A percentile compares a stretch with the other conserved stretches of the same genome.
Conservation (phyloP, 371 early-diverging fungal genomes). For the Apophysomyces trapeziformis region DNA sequence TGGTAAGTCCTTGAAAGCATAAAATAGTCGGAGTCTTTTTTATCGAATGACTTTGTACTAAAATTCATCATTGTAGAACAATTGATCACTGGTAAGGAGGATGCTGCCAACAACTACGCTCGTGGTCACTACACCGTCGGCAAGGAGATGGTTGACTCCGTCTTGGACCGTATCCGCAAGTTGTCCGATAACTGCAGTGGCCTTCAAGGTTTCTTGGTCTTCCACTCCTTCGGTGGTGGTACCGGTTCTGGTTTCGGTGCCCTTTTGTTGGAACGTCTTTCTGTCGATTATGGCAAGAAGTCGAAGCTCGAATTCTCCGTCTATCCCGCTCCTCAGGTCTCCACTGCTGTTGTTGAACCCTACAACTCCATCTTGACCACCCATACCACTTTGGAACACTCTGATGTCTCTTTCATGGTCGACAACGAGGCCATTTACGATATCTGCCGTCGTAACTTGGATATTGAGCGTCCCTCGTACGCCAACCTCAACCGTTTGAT, state of each 20-base stretch:
- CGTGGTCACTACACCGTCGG: constrained; percentile 99
- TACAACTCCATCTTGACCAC: constrained; percentile 98
- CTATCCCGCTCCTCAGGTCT: constrained; percentile 98
- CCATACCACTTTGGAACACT: constrained; percentile 97
- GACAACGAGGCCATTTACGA: constrained; percentile 98
- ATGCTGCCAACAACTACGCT: constrained; percentile 99
- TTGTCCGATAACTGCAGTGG: constrained; percentile 98
- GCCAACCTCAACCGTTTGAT: constrained; percentile 96
- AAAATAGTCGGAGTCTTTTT: constrained; percentile 61
- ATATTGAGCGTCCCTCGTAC: constrained; percentile 96
- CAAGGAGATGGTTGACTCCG: constrained; percentile 96
- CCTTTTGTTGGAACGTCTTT: constrained; percentile 95
- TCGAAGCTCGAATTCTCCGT: constrained; percentile 99
- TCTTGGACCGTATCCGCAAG: constrained; percentile 97
- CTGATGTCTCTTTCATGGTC: constrained; percentile 94
- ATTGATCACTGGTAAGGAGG: constrained; percentile 98
- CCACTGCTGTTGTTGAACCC: constrained; percentile 98
- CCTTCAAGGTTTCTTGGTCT: constrained; percentile 96
- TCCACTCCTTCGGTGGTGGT: constrained; percentile 99
- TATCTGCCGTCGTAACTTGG: constrained; percentile 96
- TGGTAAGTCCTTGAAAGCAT: constrained; percentile 57
- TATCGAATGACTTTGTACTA: no score
- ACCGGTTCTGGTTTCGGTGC: constrained; percentile 99
- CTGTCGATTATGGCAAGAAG: constrained; percentile 98
- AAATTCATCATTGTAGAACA: constrained; percentile 58